These are phyloP conservation scores for Calonectria ilicicola DNA, from an alignment of 2,329 filamentous ascomycete species.

Conservation along the genomic window DNA sequence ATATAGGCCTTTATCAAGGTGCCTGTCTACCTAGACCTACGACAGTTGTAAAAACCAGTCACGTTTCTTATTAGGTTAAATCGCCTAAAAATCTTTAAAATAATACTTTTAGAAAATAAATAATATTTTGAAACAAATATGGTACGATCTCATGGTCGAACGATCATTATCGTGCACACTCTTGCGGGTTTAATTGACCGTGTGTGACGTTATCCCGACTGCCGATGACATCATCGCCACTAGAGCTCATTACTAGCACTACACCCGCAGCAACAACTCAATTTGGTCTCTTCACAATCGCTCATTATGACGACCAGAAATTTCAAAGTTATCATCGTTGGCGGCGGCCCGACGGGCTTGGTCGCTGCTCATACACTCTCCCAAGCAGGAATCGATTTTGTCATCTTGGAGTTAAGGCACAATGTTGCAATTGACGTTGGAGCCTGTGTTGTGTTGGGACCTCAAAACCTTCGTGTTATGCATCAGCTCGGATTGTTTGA, in stretches of 20 bases:
- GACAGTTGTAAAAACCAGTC: no score
- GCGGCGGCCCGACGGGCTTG: conserved; percentile 44
- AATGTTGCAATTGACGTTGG: conserved; percentile 41
- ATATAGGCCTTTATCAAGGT: no score
- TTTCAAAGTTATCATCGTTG: conserved; percentile 43
- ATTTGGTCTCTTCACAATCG: background rate
- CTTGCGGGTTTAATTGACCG: background rate
- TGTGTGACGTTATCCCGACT: background rate
- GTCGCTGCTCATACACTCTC: conserved; percentile 41
- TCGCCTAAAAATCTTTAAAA: background rate
- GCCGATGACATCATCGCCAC: background rate
- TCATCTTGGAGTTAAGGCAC: conserved; percentile 50
- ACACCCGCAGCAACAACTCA: background rate
- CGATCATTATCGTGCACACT: background rate
- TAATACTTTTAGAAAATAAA: no score
- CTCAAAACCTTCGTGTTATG: conserved; percentile 21
- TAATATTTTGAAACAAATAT: background rate
- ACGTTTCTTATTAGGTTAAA: background rate
- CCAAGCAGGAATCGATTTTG: conserved; percentile 50
- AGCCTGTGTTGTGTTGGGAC: conserved; percentile 16
- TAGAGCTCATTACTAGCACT: background rate
- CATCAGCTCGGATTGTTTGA: conserved; percentile 24
- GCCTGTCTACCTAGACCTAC: no score
- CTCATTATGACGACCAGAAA: background rate
- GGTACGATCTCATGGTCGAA: background rate